Conservation (phyloP, 345 rosid species). For the Cardamine resedifolia region DNA sequence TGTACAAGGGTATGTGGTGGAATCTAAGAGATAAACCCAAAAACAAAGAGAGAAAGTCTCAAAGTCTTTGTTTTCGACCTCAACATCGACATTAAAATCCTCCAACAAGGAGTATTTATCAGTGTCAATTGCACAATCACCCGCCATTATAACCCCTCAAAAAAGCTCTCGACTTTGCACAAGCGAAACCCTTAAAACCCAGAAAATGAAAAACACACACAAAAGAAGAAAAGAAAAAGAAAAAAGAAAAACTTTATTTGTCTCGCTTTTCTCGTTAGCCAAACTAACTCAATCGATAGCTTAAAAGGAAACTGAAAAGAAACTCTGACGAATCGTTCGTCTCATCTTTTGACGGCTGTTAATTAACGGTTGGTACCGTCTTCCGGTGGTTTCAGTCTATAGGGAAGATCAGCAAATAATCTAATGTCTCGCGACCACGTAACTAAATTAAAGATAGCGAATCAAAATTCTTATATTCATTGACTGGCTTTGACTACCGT, state of each 20-base stretch:
- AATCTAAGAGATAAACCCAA: constrained; percentile 66
- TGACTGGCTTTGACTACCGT: constrained; percentile 1
- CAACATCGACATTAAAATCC: constrained; percentile 48
- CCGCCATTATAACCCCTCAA: constrained; percentile 37
- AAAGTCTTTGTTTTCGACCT: constrained; percentile 40
- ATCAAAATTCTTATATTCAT: not conserved
- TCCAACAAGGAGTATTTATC: constrained; percentile 49
- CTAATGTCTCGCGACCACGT: constrained; percentile 20
- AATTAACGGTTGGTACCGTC: constrained; percentile 55
- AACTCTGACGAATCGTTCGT: not conserved
- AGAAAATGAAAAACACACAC: not conserved
- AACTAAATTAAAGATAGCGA: not conserved
- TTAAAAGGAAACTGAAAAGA: constrained; percentile 16
- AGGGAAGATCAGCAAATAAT: constrained; percentile 12
- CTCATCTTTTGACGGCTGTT: constrained; percentile 49
- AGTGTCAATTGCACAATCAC: constrained; percentile 39
- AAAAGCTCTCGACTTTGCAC: constrained; percentile 21
- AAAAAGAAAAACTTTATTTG: not conserved
- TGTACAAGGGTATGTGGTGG: constrained; percentile 51
- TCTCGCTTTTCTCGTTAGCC: constrained; percentile 23
- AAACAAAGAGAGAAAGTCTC: constrained; percentile 54
- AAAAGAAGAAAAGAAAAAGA: not conserved
- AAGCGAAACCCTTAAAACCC: constrained; percentile 30
- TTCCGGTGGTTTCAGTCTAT: constrained; percentile 35
- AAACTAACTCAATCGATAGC: constrained; percentile 31